Percentiles rank a stretch among this genome's conserved stretches.
phyloP scores from a whole-genome alignment of 148 eudicot genomes.

The Gaultheria prostrata region DNA sequence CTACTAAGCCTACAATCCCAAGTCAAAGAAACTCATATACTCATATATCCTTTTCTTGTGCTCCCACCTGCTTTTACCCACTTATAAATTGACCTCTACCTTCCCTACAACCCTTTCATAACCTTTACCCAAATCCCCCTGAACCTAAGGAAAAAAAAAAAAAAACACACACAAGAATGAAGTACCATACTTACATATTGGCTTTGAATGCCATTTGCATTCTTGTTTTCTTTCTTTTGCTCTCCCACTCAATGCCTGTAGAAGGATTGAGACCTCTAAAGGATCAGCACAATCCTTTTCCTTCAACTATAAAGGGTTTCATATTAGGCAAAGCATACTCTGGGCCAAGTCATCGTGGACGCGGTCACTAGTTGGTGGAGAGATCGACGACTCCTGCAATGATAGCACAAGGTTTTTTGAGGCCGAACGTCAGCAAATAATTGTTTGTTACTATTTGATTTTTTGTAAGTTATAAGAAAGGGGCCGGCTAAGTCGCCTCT shows the following conservation, averaged over 20 bases:
- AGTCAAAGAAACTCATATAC: neutral
- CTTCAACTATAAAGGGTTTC: neutral
- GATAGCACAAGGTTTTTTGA: neutral
- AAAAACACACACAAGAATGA: neutral
- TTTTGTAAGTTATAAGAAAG: neutral
- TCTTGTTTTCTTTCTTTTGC: constrained; percentile 1
- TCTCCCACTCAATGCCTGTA: neutral
- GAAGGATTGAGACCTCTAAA: constrained; percentile 16
- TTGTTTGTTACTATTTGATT: neutral
- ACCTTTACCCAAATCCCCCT: neutral
- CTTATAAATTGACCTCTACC: neutral
- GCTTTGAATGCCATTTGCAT: neutral
- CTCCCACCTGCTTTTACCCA: neutral
- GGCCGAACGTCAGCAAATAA: neutral
- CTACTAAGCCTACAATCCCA: constrained; percentile 1
- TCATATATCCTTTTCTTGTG: neutral
- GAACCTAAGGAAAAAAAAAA: neutral
- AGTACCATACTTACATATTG: neutral
- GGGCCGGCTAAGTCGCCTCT: too few relatives aligned
- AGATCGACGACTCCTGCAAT: neutral
- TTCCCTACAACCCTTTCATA: neutral
- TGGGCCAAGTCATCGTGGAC: constrained; percentile 26
- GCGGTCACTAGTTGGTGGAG: constrained; percentile 15
- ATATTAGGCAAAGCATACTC: constrained; percentile 16
- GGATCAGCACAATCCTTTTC: neutral